A percentile compares a stretch with the other conserved stretches of the same genome.
phyloP scores from a whole-genome alignment of 805 yeast species.

The Sugiyamaella valdiviana region DNA sequence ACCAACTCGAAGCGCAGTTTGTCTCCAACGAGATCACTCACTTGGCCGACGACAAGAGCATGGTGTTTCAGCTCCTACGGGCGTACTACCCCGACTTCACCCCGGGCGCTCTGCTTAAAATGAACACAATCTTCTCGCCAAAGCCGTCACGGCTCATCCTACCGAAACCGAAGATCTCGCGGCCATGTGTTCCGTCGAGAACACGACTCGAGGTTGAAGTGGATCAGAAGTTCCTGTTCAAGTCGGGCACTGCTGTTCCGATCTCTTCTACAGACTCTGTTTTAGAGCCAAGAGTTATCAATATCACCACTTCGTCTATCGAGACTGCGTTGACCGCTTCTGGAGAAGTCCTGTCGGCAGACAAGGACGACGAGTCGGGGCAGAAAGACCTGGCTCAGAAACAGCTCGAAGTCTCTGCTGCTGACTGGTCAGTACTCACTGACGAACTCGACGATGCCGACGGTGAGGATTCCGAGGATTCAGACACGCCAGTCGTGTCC shows the following conservation, averaged over 20 bases:
- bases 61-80: conserved; percentile 20
- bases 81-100: conserved; percentile 58
- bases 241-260: conserved; percentile 22
- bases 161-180: conserved; percentile 40
- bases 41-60: conserved; percentile 16
- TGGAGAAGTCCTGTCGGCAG: neutral
- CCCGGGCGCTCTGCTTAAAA: conserved; percentile 48
- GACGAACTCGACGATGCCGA: neutral
- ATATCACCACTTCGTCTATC: neutral
- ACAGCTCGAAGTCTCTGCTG: conserved; percentile 22
- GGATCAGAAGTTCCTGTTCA: conserved; percentile 54
- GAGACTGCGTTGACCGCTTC: neutral
- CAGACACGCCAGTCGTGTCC: neutral
- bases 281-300: neutral
- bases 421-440: conserved; percentile 21
- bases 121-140: conserved; percentile 63
- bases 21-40: conserved; percentile 19
- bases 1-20: neutral
- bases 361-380: neutral
- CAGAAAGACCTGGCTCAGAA: neutral
- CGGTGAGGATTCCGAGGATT: neutral
- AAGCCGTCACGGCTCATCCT: conserved; percentile 49
- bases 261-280: neutral
- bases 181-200: conserved; percentile 46
- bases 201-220: conserved; percentile 53